Conservation (phyloP, 352 stramenopile genomes). For the Halophytophthora batemanensis region DNA sequence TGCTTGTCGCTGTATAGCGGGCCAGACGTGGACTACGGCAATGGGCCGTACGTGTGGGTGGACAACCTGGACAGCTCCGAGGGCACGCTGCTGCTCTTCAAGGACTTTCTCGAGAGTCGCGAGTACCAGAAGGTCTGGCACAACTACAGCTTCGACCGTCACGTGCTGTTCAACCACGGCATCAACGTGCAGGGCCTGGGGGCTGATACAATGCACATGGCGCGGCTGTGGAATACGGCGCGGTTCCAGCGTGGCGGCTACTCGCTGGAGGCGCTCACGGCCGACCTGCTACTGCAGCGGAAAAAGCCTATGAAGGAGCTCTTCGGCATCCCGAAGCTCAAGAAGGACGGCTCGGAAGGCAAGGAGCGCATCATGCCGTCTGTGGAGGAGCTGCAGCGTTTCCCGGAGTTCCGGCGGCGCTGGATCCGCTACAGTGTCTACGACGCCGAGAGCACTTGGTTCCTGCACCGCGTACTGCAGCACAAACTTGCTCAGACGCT, state of each 20-base stretch:
- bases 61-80: slow-evolving; percentile 92
- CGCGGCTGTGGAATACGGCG: slow-evolving; percentile 87
- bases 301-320: slow-evolving; percentile 98
- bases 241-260: slow-evolving; percentile 90
- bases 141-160: slow-evolving; percentile 99
- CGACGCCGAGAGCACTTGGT: slow-evolving; percentile 97
- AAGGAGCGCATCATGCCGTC: slow-evolving; percentile 79
- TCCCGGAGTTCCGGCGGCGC: slow-evolving; percentile 81
- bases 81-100: slow-evolving; percentile 86
- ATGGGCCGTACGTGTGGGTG: slow-evolving; percentile 89
- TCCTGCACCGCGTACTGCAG: slow-evolving; percentile 89
- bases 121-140: slow-evolving; percentile 96
- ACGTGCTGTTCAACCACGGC: slow-evolving; percentile 97
- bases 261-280: slow-evolving; percentile 93
- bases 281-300: slow-evolving; percentile 71
- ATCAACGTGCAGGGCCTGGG: slow-evolving; percentile 92
- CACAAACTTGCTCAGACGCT: slow-evolving; percentile 87
- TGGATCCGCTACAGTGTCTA: slow-evolving; percentile 98
- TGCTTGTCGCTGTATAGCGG: slow-evolving; percentile 97
- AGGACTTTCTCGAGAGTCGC: slow-evolving; percentile 92
- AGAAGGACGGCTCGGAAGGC: slow-evolving; percentile 94
- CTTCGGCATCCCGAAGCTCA: slow-evolving; percentile 93
- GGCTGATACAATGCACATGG: slow-evolving; percentile 99
- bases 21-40: slow-evolving; percentile 95
- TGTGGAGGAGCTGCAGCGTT: slow-evolving; percentile 80